These are phyloP conservation scores for Neofusicoccum kwambonambiense DNA, from an alignment of 2,329 filamentous ascomycete species.

Conservation along the genomic window DNA sequence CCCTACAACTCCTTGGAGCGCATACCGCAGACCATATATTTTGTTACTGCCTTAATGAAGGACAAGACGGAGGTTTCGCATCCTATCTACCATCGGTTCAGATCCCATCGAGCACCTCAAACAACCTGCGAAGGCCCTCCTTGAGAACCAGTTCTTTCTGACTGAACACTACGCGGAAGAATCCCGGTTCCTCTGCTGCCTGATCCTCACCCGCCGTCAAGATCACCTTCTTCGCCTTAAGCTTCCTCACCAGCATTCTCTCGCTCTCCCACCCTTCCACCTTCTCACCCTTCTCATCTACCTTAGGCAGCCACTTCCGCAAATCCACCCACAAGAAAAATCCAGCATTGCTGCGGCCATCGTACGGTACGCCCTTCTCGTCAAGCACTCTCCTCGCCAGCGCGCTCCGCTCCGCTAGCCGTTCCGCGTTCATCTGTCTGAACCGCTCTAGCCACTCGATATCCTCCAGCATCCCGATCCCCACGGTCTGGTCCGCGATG, in stretches of 20 bases:
- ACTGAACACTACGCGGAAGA: slow-evolving; percentile 55
- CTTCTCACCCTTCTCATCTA: neutral
- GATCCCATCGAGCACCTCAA: neutral
- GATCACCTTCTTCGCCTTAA: slow-evolving; percentile 51
- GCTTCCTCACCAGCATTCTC: slow-evolving; percentile 44
- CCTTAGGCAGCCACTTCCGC: slow-evolving; percentile 19
- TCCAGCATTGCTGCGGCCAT: slow-evolving; percentile 42
- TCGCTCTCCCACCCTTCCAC: slow-evolving; percentile 39
- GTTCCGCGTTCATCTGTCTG: slow-evolving; percentile 19
- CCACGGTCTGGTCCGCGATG: slow-evolving; percentile 31
- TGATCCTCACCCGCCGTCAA: slow-evolving; percentile 51
- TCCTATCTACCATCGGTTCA: too few species aligned
- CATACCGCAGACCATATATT: too few species aligned
- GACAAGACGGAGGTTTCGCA: too few species aligned
- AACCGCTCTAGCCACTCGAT: slow-evolving; percentile 26
- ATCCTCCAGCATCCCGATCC: slow-evolving; percentile 33
- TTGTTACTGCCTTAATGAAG: too few species aligned
- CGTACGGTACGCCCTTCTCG: slow-evolving; percentile 38
- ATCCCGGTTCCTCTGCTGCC: slow-evolving; percentile 47
- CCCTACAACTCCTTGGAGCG: too few species aligned
- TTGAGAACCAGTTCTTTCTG: neutral
- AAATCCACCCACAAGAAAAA: slow-evolving; percentile 49
- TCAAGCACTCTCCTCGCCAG: slow-evolving; percentile 24
- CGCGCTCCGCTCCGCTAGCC: slow-evolving; percentile 24
- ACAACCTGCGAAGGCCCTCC: neutral